Percentiles rank a stretch among this genome's conserved stretches.
Conservation (phyloP, 768 basidiomycete genomes). For the Sistotremastrum suecicum region DNA sequence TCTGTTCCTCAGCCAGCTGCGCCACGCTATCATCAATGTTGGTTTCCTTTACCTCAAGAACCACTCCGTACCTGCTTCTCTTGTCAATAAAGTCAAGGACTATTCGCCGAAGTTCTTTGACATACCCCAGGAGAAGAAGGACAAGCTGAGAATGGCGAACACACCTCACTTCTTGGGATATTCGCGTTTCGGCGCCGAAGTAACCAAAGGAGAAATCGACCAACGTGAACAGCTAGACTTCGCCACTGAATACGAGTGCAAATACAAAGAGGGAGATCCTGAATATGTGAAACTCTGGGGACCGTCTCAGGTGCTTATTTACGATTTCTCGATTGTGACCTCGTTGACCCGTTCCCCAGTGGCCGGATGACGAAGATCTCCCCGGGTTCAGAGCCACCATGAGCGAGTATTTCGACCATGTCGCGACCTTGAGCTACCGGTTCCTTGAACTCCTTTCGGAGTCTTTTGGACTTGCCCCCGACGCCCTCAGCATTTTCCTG, state of each 20-base stretch:
- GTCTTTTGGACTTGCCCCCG: slow-evolving; percentile 47
- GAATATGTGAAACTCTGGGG: slow-evolving; percentile 67
- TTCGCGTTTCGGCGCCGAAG: slow-evolving; percentile 52
- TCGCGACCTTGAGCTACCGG: slow-evolving; percentile 43
- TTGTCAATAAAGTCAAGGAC: slow-evolving; percentile 34
- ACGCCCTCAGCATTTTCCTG: slow-evolving; percentile 52
- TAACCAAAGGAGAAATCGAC: slow-evolving; percentile 62
- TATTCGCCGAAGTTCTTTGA: slow-evolving; percentile 61
- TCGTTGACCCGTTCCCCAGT: slow-evolving; percentile 26
- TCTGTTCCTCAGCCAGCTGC: slow-evolving; percentile 50
- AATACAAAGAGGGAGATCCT: slow-evolving; percentile 48
- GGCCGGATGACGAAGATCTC: slow-evolving; percentile 58
- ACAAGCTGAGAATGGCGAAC: slow-evolving; percentile 55
- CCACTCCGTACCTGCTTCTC: slow-evolving; percentile 33
- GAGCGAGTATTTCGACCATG: slow-evolving; percentile 44
- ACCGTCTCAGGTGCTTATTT: slow-evolving; percentile 40
- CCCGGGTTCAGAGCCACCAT: slow-evolving; percentile 54
- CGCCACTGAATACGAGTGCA: slow-evolving; percentile 45
- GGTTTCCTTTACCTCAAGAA: slow-evolving; percentile 73
- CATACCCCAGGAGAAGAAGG: slow-evolving; percentile 51
- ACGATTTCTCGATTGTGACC: too few species aligned
- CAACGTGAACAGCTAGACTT: slow-evolving; percentile 74
- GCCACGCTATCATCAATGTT: slow-evolving; percentile 61
- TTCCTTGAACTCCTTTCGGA: slow-evolving; percentile 55
- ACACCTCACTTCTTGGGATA: slow-evolving; percentile 74